Evolutionary conservation across 371 early-diverging fungal species (phyloP), one percentile per base, ranked within the genome.

Genomic region (Mucor indicus): DNA sequence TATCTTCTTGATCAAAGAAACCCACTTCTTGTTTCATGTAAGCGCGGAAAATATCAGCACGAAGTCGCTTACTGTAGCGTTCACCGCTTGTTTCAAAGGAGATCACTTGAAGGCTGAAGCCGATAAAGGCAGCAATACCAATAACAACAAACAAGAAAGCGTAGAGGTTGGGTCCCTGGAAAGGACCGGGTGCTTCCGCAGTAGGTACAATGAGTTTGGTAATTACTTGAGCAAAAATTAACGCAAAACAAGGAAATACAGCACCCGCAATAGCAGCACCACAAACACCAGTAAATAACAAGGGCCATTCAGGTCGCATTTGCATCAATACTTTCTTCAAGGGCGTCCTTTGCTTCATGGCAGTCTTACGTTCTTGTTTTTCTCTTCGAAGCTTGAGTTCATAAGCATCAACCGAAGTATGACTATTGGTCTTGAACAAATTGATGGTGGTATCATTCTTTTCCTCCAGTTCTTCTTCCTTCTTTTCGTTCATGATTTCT

Each of bases 1-100:
- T 84, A 38, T 83, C 81, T 25, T 86, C 86, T 21, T 81, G 73
- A 67, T 96, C 97, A 66, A 89, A 96, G 67, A 78, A 96, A 7
- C 75, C 87, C 48, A 94, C 82, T 55, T 95, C 93, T 75, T 95
- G 96, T 16, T 67, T 59, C 59, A 89, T 67, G 38, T 84, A 70
- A 15, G 83, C 70, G 19, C 73, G 61, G 72, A 89, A 89, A 10
- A 77, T 53, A 32, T 56, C 48, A 29, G 61, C 67, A 39, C 90
- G 75, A 33, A 90, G 57, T 35, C 87, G 77, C 19, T 67, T 60
- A 9, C 86, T 86, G 41, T 84, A 69, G 6, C 70, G 66, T 53
- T 83, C 86, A 42, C 79, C 79, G 15, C 74, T 69, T 29, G 64
- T 31, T 49, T 75, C 78, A 47, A 80, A 79, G 4, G 64, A 44